Conservation (phyloP, 768 basidiomycete genomes). For the Boletus fagicola region DNA sequence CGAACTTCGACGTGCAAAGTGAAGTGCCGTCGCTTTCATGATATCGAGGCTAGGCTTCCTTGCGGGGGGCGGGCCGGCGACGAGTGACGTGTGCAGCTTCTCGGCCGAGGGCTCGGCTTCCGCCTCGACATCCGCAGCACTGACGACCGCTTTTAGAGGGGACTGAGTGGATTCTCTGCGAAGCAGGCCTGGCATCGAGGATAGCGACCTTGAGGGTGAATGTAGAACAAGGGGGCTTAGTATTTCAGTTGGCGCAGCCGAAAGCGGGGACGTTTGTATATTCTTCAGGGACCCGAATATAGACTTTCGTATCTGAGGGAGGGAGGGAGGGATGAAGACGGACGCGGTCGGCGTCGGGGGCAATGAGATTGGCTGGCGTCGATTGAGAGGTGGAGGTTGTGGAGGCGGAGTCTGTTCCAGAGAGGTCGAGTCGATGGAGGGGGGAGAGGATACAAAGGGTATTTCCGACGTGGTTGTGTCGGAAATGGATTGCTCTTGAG, state of each 20-base stretch:
- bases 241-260: conserved; percentile 28
- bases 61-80: background rate
- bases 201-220: conserved; percentile 23
- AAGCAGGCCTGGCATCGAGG: conserved; percentile 15
- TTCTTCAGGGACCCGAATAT: conserved; percentile 22
- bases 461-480: background rate
- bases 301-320: conserved; percentile 17
- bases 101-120: conserved; percentile 2
- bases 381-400: conserved; percentile 30
- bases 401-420: conserved; percentile 14
- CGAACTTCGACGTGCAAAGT: conserved; percentile 41
- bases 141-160: conserved; percentile 22
- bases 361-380: conserved; percentile 33
- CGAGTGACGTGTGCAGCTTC: conserved; percentile 6
- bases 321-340: conserved; percentile 15
- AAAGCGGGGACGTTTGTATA: conserved; percentile 26
- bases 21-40: conserved; percentile 41
- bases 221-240: conserved; percentile 32
- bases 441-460: conserved; percentile 16
- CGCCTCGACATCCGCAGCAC: conserved; percentile 11
- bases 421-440: conserved; percentile 9
- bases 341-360: conserved; percentile 33
- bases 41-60: conserved; percentile 22
- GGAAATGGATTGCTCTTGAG: conserved; percentile 1
- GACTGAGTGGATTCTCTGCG: conserved; percentile 28